Base-by-base conservation (phyloP, 1,284 basidiomycete species). In the Papiliotrema nemorosa region DNA sequence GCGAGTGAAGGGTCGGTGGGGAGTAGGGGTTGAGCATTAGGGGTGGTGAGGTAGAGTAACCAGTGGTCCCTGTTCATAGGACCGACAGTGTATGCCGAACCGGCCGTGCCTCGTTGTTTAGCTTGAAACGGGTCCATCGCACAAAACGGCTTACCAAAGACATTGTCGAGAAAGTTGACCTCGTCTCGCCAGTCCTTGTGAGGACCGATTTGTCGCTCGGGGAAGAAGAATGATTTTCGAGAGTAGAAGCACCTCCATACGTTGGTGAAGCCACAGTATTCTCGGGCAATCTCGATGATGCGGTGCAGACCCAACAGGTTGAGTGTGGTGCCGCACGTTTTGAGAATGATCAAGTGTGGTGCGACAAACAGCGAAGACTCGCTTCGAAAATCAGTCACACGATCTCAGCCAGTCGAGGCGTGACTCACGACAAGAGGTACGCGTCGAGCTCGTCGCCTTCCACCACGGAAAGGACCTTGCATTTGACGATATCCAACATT, bases 41-140 rank as follows among this genome's bases (percentile, higher is more conserved):
- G 86, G 2, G 78, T 79, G 9, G 89, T 91, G 58, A 97, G 81
- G 78, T 97, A 98, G 38, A 98, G 83, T 36, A 98, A 76, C 96
- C 96, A 99, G 77, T 99, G 94, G 76, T 97, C 92, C 47, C 94
- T 90, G 73, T 98, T 98, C 76, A 97, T 90, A 71, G 92, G 94
- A 52, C 96, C 96, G 51, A 98, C 87, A 13, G 90, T 96, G 78
- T 98, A 98, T 2, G 93, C 96, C 3, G 90, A 84, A 44, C 93
- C 93, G 33, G 76, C 70, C 60, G 84, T 81, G 46, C 79, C 70
- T 71, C 49, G 4, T 33, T 20, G 29, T 47, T 18, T 22, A 33
- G 26, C 35, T 16, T 5, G 41, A 21, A 29, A 20, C 35, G 31
- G 18, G 34, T 37, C 24, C n/a, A 29, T 40, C 14, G 2, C 38